Base-by-base conservation (phyloP, 1,139 yeast genomes). In the Zygosaccharomyces sapae region DNA sequence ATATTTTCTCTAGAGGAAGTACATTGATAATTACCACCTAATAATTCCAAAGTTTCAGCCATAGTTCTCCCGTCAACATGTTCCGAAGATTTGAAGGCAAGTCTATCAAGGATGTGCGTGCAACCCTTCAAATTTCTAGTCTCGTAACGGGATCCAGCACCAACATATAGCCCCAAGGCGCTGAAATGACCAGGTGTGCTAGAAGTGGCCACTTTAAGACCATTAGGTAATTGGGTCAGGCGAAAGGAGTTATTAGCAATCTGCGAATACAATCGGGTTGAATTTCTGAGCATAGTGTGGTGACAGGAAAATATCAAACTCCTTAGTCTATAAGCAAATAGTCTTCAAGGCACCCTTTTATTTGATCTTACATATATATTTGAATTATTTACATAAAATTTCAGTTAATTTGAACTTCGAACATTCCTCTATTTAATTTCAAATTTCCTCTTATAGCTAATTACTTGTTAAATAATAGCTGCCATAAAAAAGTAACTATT, bases 1-100 rank as follows among this genome's bases (percentile, higher is more conserved):
- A 92, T 77, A 4, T 94, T 79, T 65, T 92, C 98, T 62, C 98
- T 76, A 25, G 95, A 87, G 1, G 96, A 87, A 1, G 96, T 84
- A 62, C 96, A 86, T 81, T 88, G 90, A 67, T 86, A 89, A 66
- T 90, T 92, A 9, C 98, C 98, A 38, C 98, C 98, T 47, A 92
- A 69, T 44, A 80, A 74, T 47, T 88, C 89, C 55, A 92, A 72
- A 33, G 78, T 76, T 55, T 85, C 85, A 57, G 86, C 75, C 88
- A 92, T 86, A 48, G 84, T 77, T 33, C 75, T 69, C 2, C 88
- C 90, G 1, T 79, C 61, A 50, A 77, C 73, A 47, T 77, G 72
- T 41, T 74, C 68, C 0, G 97, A 88, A 4, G 94, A 80, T 66
- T 83, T 86, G 78, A 87, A 92, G 0, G 97, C 92, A 62, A 92